phyloP scores from a whole-genome alignment of 2,329 filamentous ascomycete species.

The Biscogniauxia sp. region DNA sequence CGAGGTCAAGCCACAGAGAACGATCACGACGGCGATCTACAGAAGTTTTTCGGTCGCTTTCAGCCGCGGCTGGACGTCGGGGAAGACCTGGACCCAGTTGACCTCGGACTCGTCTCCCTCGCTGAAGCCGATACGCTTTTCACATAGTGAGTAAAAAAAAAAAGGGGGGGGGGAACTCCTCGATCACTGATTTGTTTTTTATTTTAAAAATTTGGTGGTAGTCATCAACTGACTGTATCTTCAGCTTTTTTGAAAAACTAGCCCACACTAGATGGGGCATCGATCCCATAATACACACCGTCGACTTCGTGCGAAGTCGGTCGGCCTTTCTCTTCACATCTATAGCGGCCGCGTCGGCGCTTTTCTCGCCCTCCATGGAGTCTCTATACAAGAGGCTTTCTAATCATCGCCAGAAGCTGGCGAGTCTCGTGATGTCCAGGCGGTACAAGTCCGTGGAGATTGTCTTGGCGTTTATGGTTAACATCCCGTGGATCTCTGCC shows the following conservation, averaged over 20 bases:
- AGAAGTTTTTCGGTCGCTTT: slow-evolving; percentile 65
- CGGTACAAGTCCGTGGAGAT: slow-evolving; percentile 71
- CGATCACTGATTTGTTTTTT: background rate
- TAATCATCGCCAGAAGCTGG: slow-evolving; percentile 61
- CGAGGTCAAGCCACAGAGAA: slow-evolving; percentile 37
- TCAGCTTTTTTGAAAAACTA: slow-evolving; percentile 66
- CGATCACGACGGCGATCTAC: slow-evolving; percentile 48
- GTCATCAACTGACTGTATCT: slow-evolving; percentile 4
- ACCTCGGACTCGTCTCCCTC: slow-evolving; percentile 65
- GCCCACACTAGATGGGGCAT: slow-evolving; percentile 74
- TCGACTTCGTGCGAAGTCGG: slow-evolving; percentile 62
- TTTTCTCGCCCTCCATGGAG: slow-evolving; percentile 63
- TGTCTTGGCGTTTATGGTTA: slow-evolving; percentile 71
- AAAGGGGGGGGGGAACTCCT: no score
- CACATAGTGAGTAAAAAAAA: slow-evolving; percentile 50
- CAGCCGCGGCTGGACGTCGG: slow-evolving; percentile 63
- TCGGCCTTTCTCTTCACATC: slow-evolving; percentile 73
- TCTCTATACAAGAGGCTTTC: slow-evolving; percentile 65
- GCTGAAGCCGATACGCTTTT: slow-evolving; percentile 65
- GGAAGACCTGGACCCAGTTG: slow-evolving; percentile 64
- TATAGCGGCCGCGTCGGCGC: slow-evolving; percentile 64
- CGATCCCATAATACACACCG: slow-evolving; percentile 64
- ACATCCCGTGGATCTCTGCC: slow-evolving; percentile 72
- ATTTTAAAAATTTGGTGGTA: no score
- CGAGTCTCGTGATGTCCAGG: slow-evolving; percentile 58